Conservation (phyloP, 805 yeast species). For the Metschnikowia rubicola region DNA sequence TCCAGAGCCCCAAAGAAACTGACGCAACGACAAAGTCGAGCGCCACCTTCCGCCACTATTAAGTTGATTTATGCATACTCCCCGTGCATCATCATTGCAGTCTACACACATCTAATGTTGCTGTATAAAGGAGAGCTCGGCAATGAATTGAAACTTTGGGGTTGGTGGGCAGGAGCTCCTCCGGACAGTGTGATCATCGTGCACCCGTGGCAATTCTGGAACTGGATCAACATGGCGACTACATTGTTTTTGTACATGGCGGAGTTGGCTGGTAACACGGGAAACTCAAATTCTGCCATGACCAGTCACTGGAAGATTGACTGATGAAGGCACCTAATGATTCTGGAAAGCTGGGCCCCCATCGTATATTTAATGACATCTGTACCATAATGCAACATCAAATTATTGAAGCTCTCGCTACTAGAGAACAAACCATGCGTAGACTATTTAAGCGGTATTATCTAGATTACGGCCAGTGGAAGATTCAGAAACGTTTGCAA, state of each 20-base stretch:
- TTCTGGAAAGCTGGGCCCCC: background rate
- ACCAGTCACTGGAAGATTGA: conserved; percentile 45
- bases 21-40: background rate
- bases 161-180: conserved; percentile 38
- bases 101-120: conserved; percentile 89
- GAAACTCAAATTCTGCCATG: conserved; percentile 29
- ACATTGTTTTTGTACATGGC: conserved; percentile 76
- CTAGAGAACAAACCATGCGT: background rate
- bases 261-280: conserved; percentile 55
- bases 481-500: conserved; percentile 48
- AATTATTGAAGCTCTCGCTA: background rate
- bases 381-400: conserved; percentile 2
- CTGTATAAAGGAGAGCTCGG: conserved; percentile 79
- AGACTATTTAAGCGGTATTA: conserved; percentile 8
- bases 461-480: conserved; percentile 5
- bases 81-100: conserved; percentile 91
- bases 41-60: conserved; percentile 36
- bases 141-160: conserved; percentile 59
- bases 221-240: conserved; percentile 87
- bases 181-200: conserved; percentile 30
- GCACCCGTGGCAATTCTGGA: conserved; percentile 95
- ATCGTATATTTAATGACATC: conserved; percentile 1
- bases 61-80: conserved; percentile 78
- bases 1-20: background rate
- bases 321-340: conserved; percentile 13